These are phyloP conservation scores for Agroathelia rolfsii DNA, from an alignment of 1,284 basidiomycete species.

Conservation along the genomic window DNA sequence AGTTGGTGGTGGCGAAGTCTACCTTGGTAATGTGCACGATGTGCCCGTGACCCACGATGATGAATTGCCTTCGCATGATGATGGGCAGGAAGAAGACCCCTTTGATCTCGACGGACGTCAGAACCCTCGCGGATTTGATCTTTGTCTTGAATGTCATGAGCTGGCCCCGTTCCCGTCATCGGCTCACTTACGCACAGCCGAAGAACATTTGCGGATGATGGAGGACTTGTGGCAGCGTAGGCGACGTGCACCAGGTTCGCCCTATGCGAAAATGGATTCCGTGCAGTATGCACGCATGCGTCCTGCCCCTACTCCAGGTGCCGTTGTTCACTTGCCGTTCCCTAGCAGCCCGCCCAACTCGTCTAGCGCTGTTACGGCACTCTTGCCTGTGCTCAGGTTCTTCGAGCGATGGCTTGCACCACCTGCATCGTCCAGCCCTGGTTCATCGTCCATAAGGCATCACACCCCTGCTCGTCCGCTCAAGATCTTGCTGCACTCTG, in stretches of 20 bases:
- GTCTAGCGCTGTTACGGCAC: conserved; percentile 34
- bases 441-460: conserved; percentile 20
- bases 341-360: conserved; percentile 52
- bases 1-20: conserved; percentile 56
- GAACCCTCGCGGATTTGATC: conserved; percentile 57
- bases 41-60: conserved; percentile 40
- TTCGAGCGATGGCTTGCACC: conserved; percentile 42
- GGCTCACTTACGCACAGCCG: conserved; percentile 55
- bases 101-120: conserved; percentile 54
- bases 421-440: conserved; percentile 11
- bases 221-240: conserved; percentile 61
- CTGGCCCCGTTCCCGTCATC: conserved; percentile 56
- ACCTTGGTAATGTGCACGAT: conserved; percentile 71
- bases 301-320: conserved; percentile 60
- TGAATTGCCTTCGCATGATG: conserved; percentile 13
- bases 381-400: conserved; percentile 51
- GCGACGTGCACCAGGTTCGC: no score
- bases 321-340: conserved; percentile 66
- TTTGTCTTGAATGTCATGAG: conserved; percentile 84
- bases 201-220: conserved; percentile 56
- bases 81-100: conserved; percentile 26
- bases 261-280: no score
- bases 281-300: no score
- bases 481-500: conserved; percentile 64
- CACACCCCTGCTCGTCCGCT: conserved; percentile 41